phyloP scores from a whole-genome alignment of 2,329 filamentous ascomycete species.

The Colletotrichum tropicale region DNA sequence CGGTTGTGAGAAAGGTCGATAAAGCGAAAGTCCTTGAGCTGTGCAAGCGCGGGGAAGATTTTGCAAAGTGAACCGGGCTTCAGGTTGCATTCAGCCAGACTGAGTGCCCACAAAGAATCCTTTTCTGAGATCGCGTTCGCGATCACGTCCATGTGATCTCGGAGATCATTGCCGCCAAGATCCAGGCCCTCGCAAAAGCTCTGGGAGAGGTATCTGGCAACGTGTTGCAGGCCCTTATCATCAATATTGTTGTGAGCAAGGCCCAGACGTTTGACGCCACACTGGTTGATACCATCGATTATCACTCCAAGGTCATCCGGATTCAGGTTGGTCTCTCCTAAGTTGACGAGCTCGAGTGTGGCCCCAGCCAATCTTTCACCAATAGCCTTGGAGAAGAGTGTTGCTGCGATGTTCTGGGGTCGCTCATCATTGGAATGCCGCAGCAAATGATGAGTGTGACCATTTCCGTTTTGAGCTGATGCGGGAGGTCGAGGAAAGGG shows the following conservation, averaged over 20 bases:
- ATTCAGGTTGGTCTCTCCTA: conserved; percentile 79
- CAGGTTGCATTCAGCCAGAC: conserved; percentile 85
- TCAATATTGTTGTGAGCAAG: conserved; percentile 84
- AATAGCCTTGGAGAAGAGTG: conserved; percentile 74
- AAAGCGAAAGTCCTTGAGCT: conserved; percentile 78
- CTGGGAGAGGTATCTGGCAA: conserved; percentile 76
- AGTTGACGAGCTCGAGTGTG: conserved; percentile 79
- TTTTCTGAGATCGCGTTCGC: conserved; percentile 56
- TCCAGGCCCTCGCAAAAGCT: conserved; percentile 88
- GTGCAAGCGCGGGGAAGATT: conserved; percentile 75
- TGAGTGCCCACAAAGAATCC: conserved; percentile 77
- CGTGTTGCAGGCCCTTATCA: conserved; percentile 73
- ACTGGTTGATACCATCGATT: conserved; percentile 81
- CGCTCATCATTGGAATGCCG: conserved; percentile 28
- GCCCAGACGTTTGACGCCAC: conserved; percentile 79
- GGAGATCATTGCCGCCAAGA: conserved; percentile 80
- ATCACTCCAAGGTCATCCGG: conserved; percentile 75
- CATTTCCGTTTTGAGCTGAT: conserved; percentile 24
- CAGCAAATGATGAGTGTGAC: conserved; percentile 30
- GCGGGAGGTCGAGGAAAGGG: conserved; percentile 63
- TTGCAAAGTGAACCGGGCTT: conserved; percentile 73
- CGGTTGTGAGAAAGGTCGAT: conserved; percentile 92
- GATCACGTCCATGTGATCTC: conserved; percentile 58
- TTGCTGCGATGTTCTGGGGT: conserved; percentile 39
- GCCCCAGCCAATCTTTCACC: conserved; percentile 77